Base-by-base conservation (phyloP, 176 grass and related monocot genomes). In the Carex scoparia region DNA sequence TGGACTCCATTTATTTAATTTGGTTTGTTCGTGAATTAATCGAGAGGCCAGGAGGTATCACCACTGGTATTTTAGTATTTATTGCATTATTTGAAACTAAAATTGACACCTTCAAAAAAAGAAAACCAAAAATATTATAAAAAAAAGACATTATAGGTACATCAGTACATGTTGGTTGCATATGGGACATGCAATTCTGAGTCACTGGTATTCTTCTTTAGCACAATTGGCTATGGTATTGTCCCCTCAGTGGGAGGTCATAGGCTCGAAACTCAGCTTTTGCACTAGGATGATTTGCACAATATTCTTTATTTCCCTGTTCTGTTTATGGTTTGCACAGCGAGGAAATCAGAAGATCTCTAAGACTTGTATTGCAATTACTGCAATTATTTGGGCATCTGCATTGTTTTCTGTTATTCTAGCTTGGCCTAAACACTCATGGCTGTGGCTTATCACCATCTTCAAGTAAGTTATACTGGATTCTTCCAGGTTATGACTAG, bases 391-490 rank as follows among this genome's bases (percentile, higher is more conserved):
- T 84, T 94, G 86, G 90, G 44, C 48, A 60, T 88, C 76, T 32
- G 92, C 92, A 83, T 67, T 94, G 79, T 85, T 92, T 79, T 97
- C 89, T 76, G 48, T 97, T 37, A 84, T 90, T 74, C 19, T 94
- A 72, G 92, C 94, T 64, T 97, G 84, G 88, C 87, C 92, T 32
- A 90, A 88, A 48, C 88, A 84, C 80, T 44, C 89, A 14, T 97
- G 94, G 94, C 94, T 97, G 69, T 94, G 94, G 94, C 94, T 94
- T 83, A 92, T 97, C 61, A 81, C 89, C 61, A 49, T 88, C 19
- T 94, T 97, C 88, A 97, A 94, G 94, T 97, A 89, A 91, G 89
- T 84, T 82, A 54, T 84, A 28, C 3, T 14, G 19, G 18, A 11
- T 53, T 75, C 44, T 75, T 75, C 23, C 14, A 28, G 9, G 71